phyloP scores from a whole-genome alignment of 129 eudicot species.

The Glebionis coronaria region DNA sequence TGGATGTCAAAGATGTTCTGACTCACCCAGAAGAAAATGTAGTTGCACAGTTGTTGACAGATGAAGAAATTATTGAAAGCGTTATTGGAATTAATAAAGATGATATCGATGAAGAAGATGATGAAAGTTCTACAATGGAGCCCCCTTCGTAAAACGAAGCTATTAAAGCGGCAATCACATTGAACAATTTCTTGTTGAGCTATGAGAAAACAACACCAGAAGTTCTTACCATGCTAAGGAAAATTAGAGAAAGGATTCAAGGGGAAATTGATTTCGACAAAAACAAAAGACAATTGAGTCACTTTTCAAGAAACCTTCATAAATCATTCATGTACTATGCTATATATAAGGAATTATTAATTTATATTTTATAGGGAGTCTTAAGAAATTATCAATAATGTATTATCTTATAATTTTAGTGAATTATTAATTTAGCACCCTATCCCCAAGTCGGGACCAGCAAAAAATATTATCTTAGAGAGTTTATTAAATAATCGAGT shows the following conservation, averaged over 20 bases:
- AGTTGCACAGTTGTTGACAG: no score
- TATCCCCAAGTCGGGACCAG: constrained; percentile 28
- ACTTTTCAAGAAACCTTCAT: constrained; percentile 27
- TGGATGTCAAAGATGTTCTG: no score
- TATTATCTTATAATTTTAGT: constrained; percentile 37
- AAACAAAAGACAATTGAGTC: no score
- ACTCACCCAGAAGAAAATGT: no score
- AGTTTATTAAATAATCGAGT: neutral
- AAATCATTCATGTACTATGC: constrained; percentile 28
- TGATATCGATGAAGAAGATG: constrained; percentile 37
- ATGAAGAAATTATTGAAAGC: constrained; percentile 5
- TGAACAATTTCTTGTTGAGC: constrained; percentile 25
- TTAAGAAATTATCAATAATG: constrained; percentile 34
- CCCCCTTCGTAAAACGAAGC: constrained; percentile 28
- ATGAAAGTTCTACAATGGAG: constrained; percentile 39
- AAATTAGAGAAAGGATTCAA: no score
- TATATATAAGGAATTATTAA: constrained; percentile 28
- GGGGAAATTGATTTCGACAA: no score
- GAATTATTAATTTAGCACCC: constrained; percentile 38
- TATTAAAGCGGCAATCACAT: constrained; percentile 30
- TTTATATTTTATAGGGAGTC: constrained; percentile 30
- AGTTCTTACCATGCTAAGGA: no score
- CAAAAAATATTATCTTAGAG: constrained; percentile 14
- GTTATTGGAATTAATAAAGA: constrained; percentile 22
- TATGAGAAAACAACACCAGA: constrained; percentile 23